Percentiles rank a stretch among this genome's conserved stretches.
phyloP scores from a whole-genome alignment of 768 basidiomycete genomes.

The Russula olivacea region DNA sequence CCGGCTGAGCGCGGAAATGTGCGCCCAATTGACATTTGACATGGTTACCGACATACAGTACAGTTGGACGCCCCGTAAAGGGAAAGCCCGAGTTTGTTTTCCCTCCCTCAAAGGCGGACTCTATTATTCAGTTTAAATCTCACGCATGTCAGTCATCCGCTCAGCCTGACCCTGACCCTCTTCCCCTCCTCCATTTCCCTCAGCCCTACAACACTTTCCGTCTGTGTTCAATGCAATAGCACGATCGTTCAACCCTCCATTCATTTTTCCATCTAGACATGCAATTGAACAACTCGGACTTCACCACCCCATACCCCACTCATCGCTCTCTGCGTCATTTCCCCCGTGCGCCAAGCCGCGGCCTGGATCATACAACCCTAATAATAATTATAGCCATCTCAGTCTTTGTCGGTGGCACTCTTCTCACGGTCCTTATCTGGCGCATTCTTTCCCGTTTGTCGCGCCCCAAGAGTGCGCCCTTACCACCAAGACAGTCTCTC shows the following conservation, averaged over 20 bases:
- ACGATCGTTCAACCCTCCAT: constrained; percentile 2
- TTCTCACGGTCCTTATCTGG: constrained; percentile 36
- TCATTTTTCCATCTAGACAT: constrained; percentile 2
- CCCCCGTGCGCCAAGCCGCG: constrained; percentile 3
- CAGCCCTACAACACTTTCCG: too few relatives aligned
- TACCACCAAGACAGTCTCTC: constrained; percentile 61
- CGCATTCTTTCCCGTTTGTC: constrained; percentile 35
- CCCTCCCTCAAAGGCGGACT: too few relatives aligned
- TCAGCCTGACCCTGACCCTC: too few relatives aligned
- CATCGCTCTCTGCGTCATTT: constrained; percentile 4
- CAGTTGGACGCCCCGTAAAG: too few relatives aligned
- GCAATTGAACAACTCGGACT: background rate
- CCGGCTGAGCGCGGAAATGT: too few relatives aligned
- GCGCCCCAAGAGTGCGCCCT: constrained; percentile 37
- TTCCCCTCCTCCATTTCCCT: too few relatives aligned
- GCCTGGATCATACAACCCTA: constrained; percentile 30
- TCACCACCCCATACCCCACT: background rate
- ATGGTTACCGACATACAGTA: too few relatives aligned
- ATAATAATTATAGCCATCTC: constrained; percentile 48
- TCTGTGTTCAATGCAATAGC: constrained; percentile 3
- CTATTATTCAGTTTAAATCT: too few relatives aligned
- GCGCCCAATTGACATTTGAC: too few relatives aligned
- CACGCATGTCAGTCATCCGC: too few relatives aligned
- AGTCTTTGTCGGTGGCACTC: constrained; percentile 38
- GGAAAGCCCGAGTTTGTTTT: too few relatives aligned